Percentiles rank a stretch among this genome's conserved stretches.
Conservation (phyloP, 495 filamentous ascomycete genomes). For the Aspergillus sclerotiicarbonarius region DNA sequence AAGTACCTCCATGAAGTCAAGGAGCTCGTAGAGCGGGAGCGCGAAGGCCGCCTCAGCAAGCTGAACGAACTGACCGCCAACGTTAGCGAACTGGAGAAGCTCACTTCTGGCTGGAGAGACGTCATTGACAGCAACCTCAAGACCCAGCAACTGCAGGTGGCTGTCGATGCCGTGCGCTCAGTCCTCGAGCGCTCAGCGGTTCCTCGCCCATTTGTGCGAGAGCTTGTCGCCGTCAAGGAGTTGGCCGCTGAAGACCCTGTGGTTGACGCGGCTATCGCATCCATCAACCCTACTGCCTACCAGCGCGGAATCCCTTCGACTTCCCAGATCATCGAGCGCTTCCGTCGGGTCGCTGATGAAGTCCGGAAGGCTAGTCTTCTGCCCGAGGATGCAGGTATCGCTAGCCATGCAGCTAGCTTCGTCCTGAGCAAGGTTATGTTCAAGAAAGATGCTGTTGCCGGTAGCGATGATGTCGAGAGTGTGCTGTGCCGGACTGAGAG, state of each 20-base stretch:
- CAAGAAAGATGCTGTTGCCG: slow-evolving; percentile 82
- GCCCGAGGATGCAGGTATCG: slow-evolving; percentile 89
- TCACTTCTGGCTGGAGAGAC: slow-evolving; percentile 79
- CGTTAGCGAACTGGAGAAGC: slow-evolving; percentile 76
- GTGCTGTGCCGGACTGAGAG: slow-evolving; percentile 85
- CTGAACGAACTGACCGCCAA: slow-evolving; percentile 73
- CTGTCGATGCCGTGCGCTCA: slow-evolving; percentile 86
- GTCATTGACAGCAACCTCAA: slow-evolving; percentile 86
- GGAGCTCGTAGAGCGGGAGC: slow-evolving; percentile 82
- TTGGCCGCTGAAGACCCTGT: slow-evolving; percentile 78
- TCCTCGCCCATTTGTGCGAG: slow-evolving; percentile 80
- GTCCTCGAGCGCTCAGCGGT: slow-evolving; percentile 69
- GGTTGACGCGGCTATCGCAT: slow-evolving; percentile 85
- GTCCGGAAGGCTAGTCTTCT: slow-evolving; percentile 90
- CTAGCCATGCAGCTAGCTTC: slow-evolving; percentile 85
- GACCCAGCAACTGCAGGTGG: slow-evolving; percentile 93
- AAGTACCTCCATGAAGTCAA: slow-evolving; percentile 76
- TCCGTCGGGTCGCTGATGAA: slow-evolving; percentile 89
- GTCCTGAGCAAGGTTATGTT: slow-evolving; percentile 90
- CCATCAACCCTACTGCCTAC: slow-evolving; percentile 91
- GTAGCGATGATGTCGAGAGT: slow-evolving; percentile 92
- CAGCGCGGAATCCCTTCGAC: slow-evolving; percentile 84
- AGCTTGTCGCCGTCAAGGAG: slow-evolving; percentile 92
- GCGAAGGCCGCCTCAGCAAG: slow-evolving; percentile 80
- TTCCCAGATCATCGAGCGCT: slow-evolving; percentile 85